These are phyloP conservation scores for Arthrobotrys iridis DNA, from an alignment of 2,329 filamentous ascomycete genomes.

Conservation along the genomic window DNA sequence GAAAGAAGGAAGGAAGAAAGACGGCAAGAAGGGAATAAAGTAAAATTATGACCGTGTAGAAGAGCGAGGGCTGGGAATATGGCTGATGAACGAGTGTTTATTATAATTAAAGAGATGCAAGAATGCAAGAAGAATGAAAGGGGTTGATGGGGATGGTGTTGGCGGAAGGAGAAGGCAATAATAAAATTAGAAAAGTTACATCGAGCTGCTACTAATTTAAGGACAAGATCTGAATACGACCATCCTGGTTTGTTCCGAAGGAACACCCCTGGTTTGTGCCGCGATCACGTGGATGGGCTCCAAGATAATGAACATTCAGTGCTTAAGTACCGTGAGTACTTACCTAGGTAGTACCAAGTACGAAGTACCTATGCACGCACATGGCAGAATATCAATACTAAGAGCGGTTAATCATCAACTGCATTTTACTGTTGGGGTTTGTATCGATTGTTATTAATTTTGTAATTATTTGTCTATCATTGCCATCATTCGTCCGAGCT, in stretches of 20 bases:
- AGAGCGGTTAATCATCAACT: too few species aligned
- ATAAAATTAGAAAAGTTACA: constrained; percentile 27
- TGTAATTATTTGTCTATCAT: too few species aligned
- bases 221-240: not conserved
- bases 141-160: not conserved
- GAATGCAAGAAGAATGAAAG: constrained; percentile 14
- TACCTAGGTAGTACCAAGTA: too few species aligned
- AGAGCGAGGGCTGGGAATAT: not conserved
- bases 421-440: too few species aligned
- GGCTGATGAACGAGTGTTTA: constrained; percentile 14
- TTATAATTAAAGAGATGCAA: not conserved
- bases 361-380: too few species aligned
- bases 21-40: not conserved
- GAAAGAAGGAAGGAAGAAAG: not conserved
- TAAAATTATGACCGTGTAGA: not conserved
- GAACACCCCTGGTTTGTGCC: constrained; percentile 1
- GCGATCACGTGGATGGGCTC: not conserved
- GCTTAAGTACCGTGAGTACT: too few species aligned
- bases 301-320: too few species aligned
- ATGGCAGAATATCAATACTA: too few species aligned
- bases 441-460: too few species aligned
- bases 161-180: constrained; percentile 12
- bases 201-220: constrained; percentile 34
- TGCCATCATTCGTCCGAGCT: too few species aligned
- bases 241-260: not conserved